Base-by-base conservation (phyloP, 371 early-diverging fungal genomes). In the Dichotomocladium elegans region DNA sequence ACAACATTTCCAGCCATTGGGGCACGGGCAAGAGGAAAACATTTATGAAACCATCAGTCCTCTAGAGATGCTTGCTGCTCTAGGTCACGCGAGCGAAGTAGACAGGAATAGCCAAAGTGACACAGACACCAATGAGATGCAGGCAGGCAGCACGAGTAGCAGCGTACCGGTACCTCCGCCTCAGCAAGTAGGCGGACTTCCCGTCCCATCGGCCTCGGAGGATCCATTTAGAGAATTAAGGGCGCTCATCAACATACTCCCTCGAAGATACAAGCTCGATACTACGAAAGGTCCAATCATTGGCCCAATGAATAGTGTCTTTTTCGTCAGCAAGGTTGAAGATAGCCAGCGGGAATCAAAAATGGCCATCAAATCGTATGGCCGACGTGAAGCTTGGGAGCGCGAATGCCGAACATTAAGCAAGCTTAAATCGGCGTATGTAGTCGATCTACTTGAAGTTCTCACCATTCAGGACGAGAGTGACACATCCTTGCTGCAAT, bases 351-450 rank as follows among this genome's bases (percentile, higher is more conserved):
- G 28, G 3, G 14, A 15, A 6, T 11, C 49, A 33, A 50, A 55
- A 7, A 64, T 68, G 4, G 35, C 31, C 8, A 58, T 77, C 46
- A 77, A 77, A 44, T 48, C 61, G 21, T 77, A 73, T 63, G 74
- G 69, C 11, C 51, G 77, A 41, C 56, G 77, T n/a, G 77, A 77
- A 57, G 73, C 77, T 22, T 77, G 77, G 77, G 77, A 77, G 27
- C 57, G 77, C 24, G 77, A 77, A 57, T 76, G 76, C 30, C 58
- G 68, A 6, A 63, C 68, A 2, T 47, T 76, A 30, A 62, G 63
- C 30, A 76, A 68, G 46, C 52, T 76, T 9, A 64, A 66, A 40
- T 72, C 72, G 10, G 47, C 51, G 2, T 60, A 55, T 34, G 62
- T 72, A 3, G 76, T 72, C 8, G 64, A 69, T 21, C 59, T 76